A percentile compares a stretch with the other conserved stretches of the same genome.
Evolutionary conservation across 306 rosid species (phyloP).

Genomic region (Vigna nakashimae): DNA sequence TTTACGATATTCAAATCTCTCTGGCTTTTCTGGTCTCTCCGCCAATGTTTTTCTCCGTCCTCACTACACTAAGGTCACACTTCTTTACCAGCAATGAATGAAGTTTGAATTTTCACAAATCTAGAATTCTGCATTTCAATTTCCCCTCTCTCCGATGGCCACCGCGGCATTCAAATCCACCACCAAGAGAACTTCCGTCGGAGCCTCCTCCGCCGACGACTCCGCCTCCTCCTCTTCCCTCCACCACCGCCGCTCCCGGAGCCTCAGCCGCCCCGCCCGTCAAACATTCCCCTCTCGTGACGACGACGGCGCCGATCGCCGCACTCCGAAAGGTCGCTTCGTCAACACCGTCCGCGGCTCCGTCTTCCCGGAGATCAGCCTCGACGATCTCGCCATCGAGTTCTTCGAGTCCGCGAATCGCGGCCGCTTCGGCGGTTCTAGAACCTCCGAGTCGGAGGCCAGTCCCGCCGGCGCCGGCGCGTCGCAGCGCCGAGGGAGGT

Average conservation of each 20-base stretch:
- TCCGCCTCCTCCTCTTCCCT: constrained; percentile 60
- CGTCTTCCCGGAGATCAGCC: constrained; percentile 92
- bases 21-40: constrained; percentile 25
- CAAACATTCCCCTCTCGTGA: constrained; percentile 45
- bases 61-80: not conserved
- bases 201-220: constrained; percentile 57
- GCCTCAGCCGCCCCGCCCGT: constrained; percentile 80
- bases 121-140: constrained; percentile 2
- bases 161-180: constrained; percentile 96
- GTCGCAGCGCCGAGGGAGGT: constrained; percentile 88
- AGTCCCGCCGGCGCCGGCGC: constrained; percentile 48
- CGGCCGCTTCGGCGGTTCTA: constrained; percentile 55
- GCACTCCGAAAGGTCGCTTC: constrained; percentile 64
- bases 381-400: constrained; percentile 87
- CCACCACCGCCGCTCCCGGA: constrained; percentile 87
- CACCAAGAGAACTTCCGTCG: constrained; percentile 74
- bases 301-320: constrained; percentile 45
- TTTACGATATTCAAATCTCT: constrained; percentile 28
- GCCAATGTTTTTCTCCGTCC: constrained; percentile 5
- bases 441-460: constrained; percentile 53
- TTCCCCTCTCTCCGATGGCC: constrained; percentile 58
- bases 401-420: constrained; percentile 80
- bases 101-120: constrained; percentile 17
- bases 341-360: constrained; percentile 93
- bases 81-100: constrained; percentile 23